Conservation (phyloP, 176 grass and related monocot species). For the Avena atlantica region DNA sequence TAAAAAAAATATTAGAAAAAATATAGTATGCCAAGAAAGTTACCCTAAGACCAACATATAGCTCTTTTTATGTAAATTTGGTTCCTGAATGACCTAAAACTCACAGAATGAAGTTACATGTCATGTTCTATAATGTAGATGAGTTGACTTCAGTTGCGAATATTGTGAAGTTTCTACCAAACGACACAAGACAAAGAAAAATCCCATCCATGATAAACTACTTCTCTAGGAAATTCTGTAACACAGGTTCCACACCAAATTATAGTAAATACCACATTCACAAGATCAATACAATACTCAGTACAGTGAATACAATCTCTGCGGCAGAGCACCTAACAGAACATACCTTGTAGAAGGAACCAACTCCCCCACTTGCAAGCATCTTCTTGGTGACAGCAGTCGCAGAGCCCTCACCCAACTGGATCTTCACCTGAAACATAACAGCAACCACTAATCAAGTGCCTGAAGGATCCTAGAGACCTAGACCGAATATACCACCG, state of each 20-base stretch:
- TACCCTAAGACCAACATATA: neutral
- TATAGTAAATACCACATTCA: neutral
- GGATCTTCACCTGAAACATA: slow-evolving; percentile 79
- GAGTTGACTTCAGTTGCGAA: slow-evolving; percentile 6
- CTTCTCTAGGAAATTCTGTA: neutral
- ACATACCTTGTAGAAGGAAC: slow-evolving; percentile 81
- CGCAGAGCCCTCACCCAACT: slow-evolving; percentile 84
- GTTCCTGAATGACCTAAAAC: neutral
- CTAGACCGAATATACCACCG: neutral
- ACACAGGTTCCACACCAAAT: neutral
- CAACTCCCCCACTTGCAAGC: slow-evolving; percentile 70
- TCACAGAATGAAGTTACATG: neutral
- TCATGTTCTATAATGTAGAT: neutral
- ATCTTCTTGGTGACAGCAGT: slow-evolving; percentile 68
- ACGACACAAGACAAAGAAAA: neutral
- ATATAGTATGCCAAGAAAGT: neutral
- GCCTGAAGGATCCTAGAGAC: neutral
- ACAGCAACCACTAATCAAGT: neutral
- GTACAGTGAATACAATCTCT: neutral
- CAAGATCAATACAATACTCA: slow-evolving; percentile 2
- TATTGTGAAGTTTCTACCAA: neutral
- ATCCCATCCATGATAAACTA: neutral
- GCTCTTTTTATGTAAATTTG: neutral
- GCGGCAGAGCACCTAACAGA: slow-evolving; percentile 8
- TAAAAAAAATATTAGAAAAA: neutral